Percentiles rank a stretch among this genome's conserved stretches.
Evolutionary conservation across 768 basidiomycete species (phyloP).

Genomic region (Leucogyrophana mollusca): DNA sequence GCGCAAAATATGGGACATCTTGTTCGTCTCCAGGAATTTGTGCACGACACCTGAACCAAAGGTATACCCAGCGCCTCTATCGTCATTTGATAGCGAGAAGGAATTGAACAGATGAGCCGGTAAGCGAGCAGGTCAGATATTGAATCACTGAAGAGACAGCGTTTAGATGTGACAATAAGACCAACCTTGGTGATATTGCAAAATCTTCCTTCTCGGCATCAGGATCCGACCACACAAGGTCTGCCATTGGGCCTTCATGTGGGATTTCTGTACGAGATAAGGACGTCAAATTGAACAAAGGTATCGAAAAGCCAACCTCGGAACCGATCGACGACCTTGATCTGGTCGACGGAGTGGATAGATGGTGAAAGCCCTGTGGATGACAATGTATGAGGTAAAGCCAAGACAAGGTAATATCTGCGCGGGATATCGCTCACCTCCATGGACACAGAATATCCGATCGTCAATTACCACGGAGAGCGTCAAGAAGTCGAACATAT

Average conservation of each 20-base stretch:
- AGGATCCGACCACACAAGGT: slow-evolving; percentile 99
- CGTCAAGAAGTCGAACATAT: slow-evolving; percentile 99
- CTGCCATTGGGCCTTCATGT: slow-evolving; percentile 99
- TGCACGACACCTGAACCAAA: slow-evolving; percentile 97
- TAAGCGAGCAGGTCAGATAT: slow-evolving; percentile 8
- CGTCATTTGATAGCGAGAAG: slow-evolving; percentile 11
- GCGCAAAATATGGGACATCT: slow-evolving; percentile 95
- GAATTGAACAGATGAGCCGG: slow-evolving; percentile 9
- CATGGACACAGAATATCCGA: slow-evolving; percentile 98
- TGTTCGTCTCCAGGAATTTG: slow-evolving; percentile 95
- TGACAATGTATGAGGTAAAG: slow-evolving; percentile 4
- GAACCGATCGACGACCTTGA: slow-evolving; percentile 98
- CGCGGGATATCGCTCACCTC: slow-evolving; percentile 63
- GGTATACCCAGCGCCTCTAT: slow-evolving; percentile 95
- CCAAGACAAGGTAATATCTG: slow-evolving; percentile 4
- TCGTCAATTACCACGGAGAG: slow-evolving; percentile 98
- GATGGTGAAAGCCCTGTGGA: slow-evolving; percentile 87
- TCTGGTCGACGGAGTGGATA: slow-evolving; percentile 98
- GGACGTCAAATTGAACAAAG: slow-evolving; percentile 18
- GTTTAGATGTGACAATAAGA: slow-evolving; percentile 14
- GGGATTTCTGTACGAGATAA: slow-evolving; percentile 76
- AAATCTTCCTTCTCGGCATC: slow-evolving; percentile 99
- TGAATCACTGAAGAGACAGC: slow-evolving; percentile 7
- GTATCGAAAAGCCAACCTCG: slow-evolving; percentile 57
- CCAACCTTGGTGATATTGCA: slow-evolving; percentile 94